Percentiles rank a stretch among this genome's conserved stretches.
Conservation (phyloP, 2,329 filamentous ascomycete species). For the Paecilomyces fulvus region DNA sequence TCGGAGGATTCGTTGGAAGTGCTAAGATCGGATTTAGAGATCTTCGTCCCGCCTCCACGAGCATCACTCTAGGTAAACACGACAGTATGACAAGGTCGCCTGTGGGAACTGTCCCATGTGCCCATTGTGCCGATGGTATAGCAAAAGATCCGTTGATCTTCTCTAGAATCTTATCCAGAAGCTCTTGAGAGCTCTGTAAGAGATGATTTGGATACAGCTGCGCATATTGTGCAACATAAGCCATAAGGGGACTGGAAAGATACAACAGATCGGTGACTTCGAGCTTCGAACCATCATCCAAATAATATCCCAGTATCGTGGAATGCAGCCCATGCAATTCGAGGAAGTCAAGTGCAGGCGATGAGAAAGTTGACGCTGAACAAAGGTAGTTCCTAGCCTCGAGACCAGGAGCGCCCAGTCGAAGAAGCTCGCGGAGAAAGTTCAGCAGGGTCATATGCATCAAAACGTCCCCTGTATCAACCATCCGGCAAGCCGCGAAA, state of each 20-base stretch:
- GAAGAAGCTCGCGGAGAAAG: slow-evolving; percentile 49
- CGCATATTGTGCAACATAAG: slow-evolving; percentile 51
- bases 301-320: slow-evolving; percentile 41
- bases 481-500: slow-evolving; percentile 48
- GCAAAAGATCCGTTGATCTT: slow-evolving; percentile 39
- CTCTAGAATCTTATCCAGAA: slow-evolving; percentile 38
- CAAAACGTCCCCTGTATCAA: slow-evolving; percentile 49
- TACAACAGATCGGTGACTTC: slow-evolving; percentile 47
- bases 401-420: slow-evolving; percentile 31
- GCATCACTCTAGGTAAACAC: slow-evolving; percentile 45
- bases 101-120: slow-evolving; percentile 45
- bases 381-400: slow-evolving; percentile 19
- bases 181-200: slow-evolving; percentile 32
- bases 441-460: slow-evolving; percentile 53
- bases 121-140: slow-evolving; percentile 41
- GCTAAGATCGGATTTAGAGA: slow-evolving; percentile 38
- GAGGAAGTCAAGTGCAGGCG: slow-evolving; percentile 44
- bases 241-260: slow-evolving; percentile 46
- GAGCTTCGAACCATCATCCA: slow-evolving; percentile 39
- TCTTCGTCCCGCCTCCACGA: slow-evolving; percentile 38
- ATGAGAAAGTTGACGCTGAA: slow-evolving; percentile 30
- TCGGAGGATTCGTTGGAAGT: slow-evolving; percentile 45
- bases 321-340: slow-evolving; percentile 43
- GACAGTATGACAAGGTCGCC: slow-evolving; percentile 51
- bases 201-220: slow-evolving; percentile 48